Evolutionary conservation across 805 yeast genomes (phyloP).

Genomic region (Dipodascus albidus): DNA sequence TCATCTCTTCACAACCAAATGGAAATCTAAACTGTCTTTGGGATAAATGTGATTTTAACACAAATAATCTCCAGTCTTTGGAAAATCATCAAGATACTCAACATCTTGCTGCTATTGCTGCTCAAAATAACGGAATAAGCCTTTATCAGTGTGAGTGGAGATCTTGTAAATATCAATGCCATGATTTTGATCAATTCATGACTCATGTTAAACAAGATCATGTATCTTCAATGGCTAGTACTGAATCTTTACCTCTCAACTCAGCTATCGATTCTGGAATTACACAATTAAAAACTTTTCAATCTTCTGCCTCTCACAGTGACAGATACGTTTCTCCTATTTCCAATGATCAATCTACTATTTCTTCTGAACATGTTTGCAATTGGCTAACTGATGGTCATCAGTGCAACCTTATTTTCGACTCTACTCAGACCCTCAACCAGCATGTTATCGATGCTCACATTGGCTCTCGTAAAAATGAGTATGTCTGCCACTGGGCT

Average conservation of each 20-base stretch:
- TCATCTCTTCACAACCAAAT: conserved; percentile 5
- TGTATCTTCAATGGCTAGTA: conserved; percentile 17
- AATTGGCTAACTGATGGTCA: conserved; percentile 29
- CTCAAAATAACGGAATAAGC: conserved; percentile 8
- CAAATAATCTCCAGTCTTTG: conserved; percentile 30
- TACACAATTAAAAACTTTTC: neutral
- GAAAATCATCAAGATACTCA: conserved; percentile 35
- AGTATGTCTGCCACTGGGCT: conserved; percentile 66
- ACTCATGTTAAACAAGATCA: conserved; percentile 46
- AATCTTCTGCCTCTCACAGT: neutral
- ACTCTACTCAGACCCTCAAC: conserved; percentile 49
- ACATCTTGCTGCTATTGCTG: conserved; percentile 11
- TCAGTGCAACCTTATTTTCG: conserved; percentile 41
- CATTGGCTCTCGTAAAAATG: conserved; percentile 59
- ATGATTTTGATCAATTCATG: conserved; percentile 41
- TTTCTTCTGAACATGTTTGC: conserved; percentile 21
- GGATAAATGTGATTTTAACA: conserved; percentile 45
- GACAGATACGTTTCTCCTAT: conserved; percentile 8
- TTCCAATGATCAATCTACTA: neutral
- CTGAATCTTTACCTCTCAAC: conserved; percentile 12
- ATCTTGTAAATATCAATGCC: conserved; percentile 49
- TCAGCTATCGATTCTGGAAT: conserved; percentile 1
- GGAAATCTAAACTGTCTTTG: conserved; percentile 41
- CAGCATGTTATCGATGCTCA: conserved; percentile 60
- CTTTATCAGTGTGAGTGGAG: conserved; percentile 59